Evolutionary conservation across 2,329 filamentous ascomycete species (phyloP), one percentile per base, ranked within the genome.

Genomic region (Aspergillus felis): DNA sequence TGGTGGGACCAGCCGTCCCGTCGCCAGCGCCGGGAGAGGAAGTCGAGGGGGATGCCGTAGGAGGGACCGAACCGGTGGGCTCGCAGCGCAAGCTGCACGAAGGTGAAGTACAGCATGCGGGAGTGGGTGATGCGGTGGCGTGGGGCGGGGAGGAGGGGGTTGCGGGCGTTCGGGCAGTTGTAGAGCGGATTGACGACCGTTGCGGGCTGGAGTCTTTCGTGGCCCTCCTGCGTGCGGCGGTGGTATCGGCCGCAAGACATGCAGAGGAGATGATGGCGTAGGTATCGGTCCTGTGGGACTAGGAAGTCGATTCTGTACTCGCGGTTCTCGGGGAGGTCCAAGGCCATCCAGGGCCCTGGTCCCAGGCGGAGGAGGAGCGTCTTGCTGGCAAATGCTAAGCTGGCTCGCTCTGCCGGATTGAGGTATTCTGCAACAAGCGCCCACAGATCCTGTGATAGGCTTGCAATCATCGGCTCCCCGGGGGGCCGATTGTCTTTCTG

Each of bases 231-330:
- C 1, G 76, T 81, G 47, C 84, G 79, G 4, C 76, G 68, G 66
- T 87, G 84, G 68, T 82, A 87, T 55, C 71, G 74, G 14, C 72
- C 78, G 66, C 84, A 87, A 4, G 79, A 78, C 65, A 84, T 83
- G 68, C 84, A 87, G 54, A 86, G 77, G 6, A 87, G 75, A 63
- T 86, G 82, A 38, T 78, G 73, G 2, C 84, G 84, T 20, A 84
- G 72, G 17, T 76, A 67, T 12, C 71, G 66, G 59, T 87, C 83
- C 65, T 86, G 74, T 2, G 71, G 67, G 12, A 76, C 65, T 4
- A 87, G 74, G 64, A 87, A 85, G 3, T 78, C 70, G 49, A 79
- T 72, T 52, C 79, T 80, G 57, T 81, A 68, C 4, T 74, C 61
- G 48, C 69, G 70, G 61, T 84, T 81, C 6, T 76, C 67, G 3